These are phyloP conservation scores for Datisca glomerata DNA, from an alignment of 306 rosid species.

Conservation along the genomic window DNA sequence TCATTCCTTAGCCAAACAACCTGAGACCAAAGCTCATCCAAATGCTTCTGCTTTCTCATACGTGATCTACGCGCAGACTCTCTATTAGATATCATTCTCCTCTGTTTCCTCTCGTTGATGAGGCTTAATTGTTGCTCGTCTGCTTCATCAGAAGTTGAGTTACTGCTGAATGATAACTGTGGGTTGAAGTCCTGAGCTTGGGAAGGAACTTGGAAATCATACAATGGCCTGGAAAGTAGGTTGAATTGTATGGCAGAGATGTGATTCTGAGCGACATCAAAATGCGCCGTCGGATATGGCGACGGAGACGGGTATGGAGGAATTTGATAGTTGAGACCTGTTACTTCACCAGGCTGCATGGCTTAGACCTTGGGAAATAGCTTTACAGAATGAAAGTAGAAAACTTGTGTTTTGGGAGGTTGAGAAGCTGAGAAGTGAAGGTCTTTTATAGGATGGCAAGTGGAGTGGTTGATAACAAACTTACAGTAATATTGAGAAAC, in stretches of 20 bases:
- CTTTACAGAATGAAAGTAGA: not conserved
- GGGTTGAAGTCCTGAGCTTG: conserved; percentile 35
- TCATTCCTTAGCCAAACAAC: conserved; percentile 84
- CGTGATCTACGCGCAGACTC: conserved; percentile 92
- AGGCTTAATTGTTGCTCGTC: conserved; percentile 61
- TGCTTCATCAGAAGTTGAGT: conserved; percentile 82
- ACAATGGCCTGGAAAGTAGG: conserved; percentile 27
- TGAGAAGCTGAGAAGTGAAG: conserved; percentile 12
- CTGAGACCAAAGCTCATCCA: conserved; percentile 94
- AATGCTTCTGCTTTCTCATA: conserved; percentile 83
- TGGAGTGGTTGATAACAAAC: conserved; percentile 2
- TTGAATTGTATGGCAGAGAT: conserved; percentile 30
- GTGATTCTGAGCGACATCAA: conserved; percentile 28
- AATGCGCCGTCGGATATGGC: conserved; percentile 16
- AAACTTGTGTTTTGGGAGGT: conserved; percentile 5
- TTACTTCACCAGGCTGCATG: conserved; percentile 55
- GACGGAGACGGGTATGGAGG: conserved; percentile 43
- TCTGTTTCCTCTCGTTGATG: conserved; percentile 68
- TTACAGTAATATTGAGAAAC: conserved; percentile 12
- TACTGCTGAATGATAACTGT: conserved; percentile 54
- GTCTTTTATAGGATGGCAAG: conserved; percentile 8
- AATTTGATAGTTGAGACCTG: conserved; percentile 39
- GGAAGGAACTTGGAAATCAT: conserved; percentile 26
- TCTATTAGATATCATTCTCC: conserved; percentile 88
- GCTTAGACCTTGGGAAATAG: conserved; percentile 14